Percentiles rank a stretch among this genome's conserved stretches.
These are phyloP conservation scores for Penicillium argentinense DNA, from an alignment of 495 filamentous ascomycete species.

Conservation along the genomic window DNA sequence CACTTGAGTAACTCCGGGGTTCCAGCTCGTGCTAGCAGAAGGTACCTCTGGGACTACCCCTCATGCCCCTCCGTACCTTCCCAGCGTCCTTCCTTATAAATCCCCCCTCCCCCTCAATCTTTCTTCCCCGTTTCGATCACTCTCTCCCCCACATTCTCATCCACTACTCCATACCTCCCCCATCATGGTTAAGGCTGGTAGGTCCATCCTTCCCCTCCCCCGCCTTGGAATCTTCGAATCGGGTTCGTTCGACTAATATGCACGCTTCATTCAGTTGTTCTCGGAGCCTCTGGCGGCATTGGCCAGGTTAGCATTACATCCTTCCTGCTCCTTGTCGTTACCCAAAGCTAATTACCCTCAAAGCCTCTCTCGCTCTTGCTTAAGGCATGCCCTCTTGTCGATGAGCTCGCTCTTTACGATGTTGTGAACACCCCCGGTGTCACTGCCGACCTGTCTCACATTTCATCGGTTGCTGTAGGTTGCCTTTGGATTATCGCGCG, in stretches of 20 bases:
- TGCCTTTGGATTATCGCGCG: too few relatives aligned
- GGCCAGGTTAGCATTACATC: slow-evolving; percentile 68
- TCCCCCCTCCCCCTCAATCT: slow-evolving; percentile 19
- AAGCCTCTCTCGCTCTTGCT: slow-evolving; percentile 94
- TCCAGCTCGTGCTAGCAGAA: too few relatives aligned
- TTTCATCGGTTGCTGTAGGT: slow-evolving; percentile 88
- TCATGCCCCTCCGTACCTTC: slow-evolving; percentile 13
- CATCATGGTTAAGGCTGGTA: slow-evolving; percentile 91
- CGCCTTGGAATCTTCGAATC: background rate
- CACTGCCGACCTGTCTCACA: slow-evolving; percentile 92
- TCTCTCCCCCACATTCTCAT: slow-evolving; percentile 8
- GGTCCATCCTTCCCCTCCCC: slow-evolving; percentile 18
- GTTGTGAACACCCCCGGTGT: slow-evolving; percentile 98
- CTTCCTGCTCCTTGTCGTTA: background rate
- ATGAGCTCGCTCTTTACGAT: slow-evolving; percentile 96
- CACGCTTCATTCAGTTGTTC: slow-evolving; percentile 71
- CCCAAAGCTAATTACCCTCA: slow-evolving; percentile 7
- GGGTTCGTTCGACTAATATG: too few relatives aligned
- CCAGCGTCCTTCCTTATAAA: slow-evolving; percentile 19
- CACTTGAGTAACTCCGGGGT: slow-evolving; percentile 28
- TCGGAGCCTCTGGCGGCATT: slow-evolving; percentile 96
- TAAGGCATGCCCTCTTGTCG: slow-evolving; percentile 80
- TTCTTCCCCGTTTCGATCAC: slow-evolving; percentile 17
- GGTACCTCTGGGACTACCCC: slow-evolving; percentile 14
- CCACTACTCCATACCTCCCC: slow-evolving; percentile 21